A percentile compares a stretch with the other conserved stretches of the same genome.
Conservation (phyloP, 2,329 filamentous ascomycete species). For the Gnomoniopsis smithogilvyi region DNA sequence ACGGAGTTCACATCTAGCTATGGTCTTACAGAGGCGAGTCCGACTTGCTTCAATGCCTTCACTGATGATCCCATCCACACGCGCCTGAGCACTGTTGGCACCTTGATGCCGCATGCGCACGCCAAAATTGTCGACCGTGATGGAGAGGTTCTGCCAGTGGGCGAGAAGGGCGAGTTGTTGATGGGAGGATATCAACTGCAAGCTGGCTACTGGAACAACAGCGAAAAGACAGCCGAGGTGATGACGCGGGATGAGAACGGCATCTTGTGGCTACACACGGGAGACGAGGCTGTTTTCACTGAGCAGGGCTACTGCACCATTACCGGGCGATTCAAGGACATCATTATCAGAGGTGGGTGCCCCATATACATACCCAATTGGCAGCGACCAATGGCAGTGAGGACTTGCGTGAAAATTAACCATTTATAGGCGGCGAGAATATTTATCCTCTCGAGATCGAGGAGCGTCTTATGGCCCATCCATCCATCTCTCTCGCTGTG, state of each 20-base stretch:
- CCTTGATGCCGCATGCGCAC: conserved; percentile 69
- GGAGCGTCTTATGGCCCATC: conserved; percentile 65
- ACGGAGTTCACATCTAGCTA: conserved; percentile 69
- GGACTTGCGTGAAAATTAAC: neutral
- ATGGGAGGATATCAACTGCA: conserved; percentile 76
- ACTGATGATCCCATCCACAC: conserved; percentile 67
- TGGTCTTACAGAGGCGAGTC: conserved; percentile 73
- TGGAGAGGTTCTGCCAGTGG: conserved; percentile 64
- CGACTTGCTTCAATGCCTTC: conserved; percentile 78
- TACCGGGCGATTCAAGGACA: conserved; percentile 75
- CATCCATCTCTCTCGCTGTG: conserved; percentile 59
- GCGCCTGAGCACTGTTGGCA: conserved; percentile 70
- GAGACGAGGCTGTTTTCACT: conserved; percentile 68
- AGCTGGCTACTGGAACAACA: conserved; percentile 65
- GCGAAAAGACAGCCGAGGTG: conserved; percentile 65
- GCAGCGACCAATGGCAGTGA: conserved; percentile 19
- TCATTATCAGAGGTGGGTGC: conserved; percentile 64
- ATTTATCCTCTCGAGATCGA: conserved; percentile 74
- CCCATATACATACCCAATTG: neutral
- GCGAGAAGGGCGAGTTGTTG: conserved; percentile 69
- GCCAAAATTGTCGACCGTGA: conserved; percentile 75
- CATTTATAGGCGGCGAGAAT: conserved; percentile 61
- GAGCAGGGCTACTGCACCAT: conserved; percentile 68
- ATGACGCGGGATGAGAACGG: conserved; percentile 52
- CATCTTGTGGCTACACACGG: conserved; percentile 62